A percentile compares a stretch with the other conserved stretches of the same genome.
phyloP scores from a whole-genome alignment of 2,329 filamentous ascomycete species.

The Aspergillus brunneoviolaceus region DNA sequence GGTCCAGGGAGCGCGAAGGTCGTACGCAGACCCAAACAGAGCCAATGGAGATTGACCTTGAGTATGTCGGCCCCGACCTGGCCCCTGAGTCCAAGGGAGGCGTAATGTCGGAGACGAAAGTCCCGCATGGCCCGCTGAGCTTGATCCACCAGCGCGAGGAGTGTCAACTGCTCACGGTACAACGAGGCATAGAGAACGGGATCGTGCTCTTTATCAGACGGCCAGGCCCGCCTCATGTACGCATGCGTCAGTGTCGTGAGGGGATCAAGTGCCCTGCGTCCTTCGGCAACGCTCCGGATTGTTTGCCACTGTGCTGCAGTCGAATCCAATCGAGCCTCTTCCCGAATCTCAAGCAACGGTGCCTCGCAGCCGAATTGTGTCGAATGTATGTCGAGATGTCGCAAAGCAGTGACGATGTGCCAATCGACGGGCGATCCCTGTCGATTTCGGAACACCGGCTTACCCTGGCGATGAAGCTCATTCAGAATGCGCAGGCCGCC shows the following conservation, averaged over 20 bases:
- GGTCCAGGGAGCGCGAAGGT: background rate
- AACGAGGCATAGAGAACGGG: background rate
- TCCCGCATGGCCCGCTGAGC: background rate
- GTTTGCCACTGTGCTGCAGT: background rate
- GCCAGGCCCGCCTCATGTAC: background rate
- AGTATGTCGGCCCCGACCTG: background rate
- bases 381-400: background rate
- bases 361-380: background rate
- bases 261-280: background rate
- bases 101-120: background rate
- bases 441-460: background rate
- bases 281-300: background rate
- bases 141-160: background rate
- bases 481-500: constrained; percentile 18
- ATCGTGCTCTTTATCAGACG: background rate
- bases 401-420: background rate
- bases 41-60: background rate
- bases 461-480: background rate
- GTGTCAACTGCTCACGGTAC: background rate
- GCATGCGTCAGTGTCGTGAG: background rate
- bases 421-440: background rate
- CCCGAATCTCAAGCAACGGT: background rate
- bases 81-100: background rate
- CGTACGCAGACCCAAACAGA: background rate
- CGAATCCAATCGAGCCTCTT: background rate